Percentiles rank a stretch among this genome's conserved stretches.
phyloP scores from a whole-genome alignment of 2,329 filamentous ascomycete genomes.

The Colletotrichum echinochloae region DNA sequence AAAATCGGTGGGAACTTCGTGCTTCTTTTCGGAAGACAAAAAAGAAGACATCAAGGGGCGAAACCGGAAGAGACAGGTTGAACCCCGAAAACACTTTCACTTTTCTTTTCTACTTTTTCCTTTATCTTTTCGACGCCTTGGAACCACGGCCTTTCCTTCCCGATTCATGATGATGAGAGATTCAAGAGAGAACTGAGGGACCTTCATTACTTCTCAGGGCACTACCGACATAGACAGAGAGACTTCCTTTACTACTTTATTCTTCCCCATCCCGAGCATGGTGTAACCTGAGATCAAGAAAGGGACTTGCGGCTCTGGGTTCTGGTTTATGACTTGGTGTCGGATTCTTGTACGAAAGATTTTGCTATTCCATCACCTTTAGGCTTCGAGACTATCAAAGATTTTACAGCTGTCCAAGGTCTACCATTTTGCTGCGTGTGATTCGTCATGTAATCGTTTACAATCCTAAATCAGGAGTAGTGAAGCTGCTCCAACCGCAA shows the following conservation, averaged over 20 bases:
- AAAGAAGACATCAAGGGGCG: slow-evolving; percentile 27
- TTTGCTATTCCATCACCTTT: slow-evolving; percentile 28
- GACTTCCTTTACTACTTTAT: slow-evolving; percentile 29
- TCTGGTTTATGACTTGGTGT: slow-evolving; percentile 37
- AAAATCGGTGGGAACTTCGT: slow-evolving; percentile 38
- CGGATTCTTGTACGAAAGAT: slow-evolving; percentile 39
- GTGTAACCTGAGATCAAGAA: slow-evolving; percentile 41
- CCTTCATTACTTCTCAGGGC: slow-evolving; percentile 40
- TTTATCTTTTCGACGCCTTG: slow-evolving; percentile 44
- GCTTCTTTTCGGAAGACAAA: slow-evolving; percentile 38
- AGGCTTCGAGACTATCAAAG: slow-evolving; percentile 30
- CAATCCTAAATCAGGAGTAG: neutral
- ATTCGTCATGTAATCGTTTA: neutral
- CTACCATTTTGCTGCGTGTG: neutral
- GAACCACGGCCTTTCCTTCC: slow-evolving; percentile 38
- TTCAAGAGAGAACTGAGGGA: slow-evolving; percentile 41
- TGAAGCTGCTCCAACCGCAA: neutral
- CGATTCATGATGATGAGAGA: slow-evolving; percentile 39
- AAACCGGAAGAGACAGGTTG: slow-evolving; percentile 32
- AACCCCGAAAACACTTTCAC: slow-evolving; percentile 30
- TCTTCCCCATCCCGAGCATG: slow-evolving; percentile 30
- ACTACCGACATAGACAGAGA: slow-evolving; percentile 42
- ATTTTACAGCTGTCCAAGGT: neutral
- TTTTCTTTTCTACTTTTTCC: slow-evolving; percentile 35
- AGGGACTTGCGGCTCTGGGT: slow-evolving; percentile 30